Percentiles rank a stretch among this genome's conserved stretches.
Evolutionary conservation across 2,329 filamentous ascomycete species (phyloP).

Genomic region (Fusarium drepaniforme): DNA sequence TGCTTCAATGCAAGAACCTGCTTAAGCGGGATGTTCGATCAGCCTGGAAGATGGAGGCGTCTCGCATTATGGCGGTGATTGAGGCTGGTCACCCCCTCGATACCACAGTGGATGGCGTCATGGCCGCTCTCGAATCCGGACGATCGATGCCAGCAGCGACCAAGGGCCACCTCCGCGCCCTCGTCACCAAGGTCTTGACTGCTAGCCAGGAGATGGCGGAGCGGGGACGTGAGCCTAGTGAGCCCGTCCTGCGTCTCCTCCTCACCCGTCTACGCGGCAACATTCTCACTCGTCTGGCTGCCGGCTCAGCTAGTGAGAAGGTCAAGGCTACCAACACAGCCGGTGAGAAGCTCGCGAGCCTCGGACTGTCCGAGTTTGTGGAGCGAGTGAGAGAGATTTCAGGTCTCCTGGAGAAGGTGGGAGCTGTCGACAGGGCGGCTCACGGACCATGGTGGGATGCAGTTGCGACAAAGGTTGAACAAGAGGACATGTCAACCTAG

Average conservation of each 20-base stretch:
- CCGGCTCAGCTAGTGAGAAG: constrained; percentile 76
- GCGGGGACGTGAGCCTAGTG: constrained; percentile 58
- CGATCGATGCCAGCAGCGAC: constrained; percentile 75
- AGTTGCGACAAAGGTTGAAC: constrained; percentile 68
- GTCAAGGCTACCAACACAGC: constrained; percentile 77
- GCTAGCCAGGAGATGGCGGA: constrained; percentile 61
- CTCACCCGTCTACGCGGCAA: constrained; percentile 76
- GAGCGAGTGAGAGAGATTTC: constrained; percentile 76
- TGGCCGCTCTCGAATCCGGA: constrained; percentile 72
- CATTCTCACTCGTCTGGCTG: constrained; percentile 72
- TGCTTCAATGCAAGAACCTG: constrained; percentile 85
- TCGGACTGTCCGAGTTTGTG: constrained; percentile 81
- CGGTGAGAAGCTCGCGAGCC: constrained; percentile 75
- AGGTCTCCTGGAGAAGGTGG: constrained; percentile 74
- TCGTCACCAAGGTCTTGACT: constrained; percentile 68
- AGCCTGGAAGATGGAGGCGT: constrained; percentile 81
- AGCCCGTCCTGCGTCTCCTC: constrained; percentile 74
- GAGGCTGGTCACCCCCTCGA: constrained; percentile 67
- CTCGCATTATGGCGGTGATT: constrained; percentile 77
- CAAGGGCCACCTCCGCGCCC: constrained; percentile 68
- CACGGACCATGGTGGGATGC: constrained; percentile 80
- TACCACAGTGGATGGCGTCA: constrained; percentile 69
- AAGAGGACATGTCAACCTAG: constrained; percentile 50
- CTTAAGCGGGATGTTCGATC: constrained; percentile 84
- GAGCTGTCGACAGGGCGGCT: constrained; percentile 74